These are phyloP conservation scores for Schizophyllum commune DNA, from an alignment of 1,284 basidiomycete species.

Conservation along the genomic window DNA sequence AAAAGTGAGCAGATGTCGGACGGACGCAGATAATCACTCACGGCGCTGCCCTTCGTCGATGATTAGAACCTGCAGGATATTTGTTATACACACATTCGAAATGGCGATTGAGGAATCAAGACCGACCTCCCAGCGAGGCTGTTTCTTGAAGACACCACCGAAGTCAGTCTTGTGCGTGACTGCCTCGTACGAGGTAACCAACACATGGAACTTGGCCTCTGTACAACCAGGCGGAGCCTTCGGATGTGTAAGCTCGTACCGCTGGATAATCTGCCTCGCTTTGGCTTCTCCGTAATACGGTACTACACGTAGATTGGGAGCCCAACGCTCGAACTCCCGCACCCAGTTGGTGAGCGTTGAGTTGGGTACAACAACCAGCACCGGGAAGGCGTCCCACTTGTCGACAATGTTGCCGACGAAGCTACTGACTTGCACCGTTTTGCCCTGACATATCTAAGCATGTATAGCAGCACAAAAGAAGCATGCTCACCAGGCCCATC, in stretches of 20 bases:
- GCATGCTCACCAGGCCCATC: slow-evolving; percentile 75
- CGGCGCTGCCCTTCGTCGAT: slow-evolving; percentile 91
- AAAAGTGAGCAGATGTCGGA: slow-evolving; percentile 1
- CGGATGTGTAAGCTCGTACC: slow-evolving; percentile 75
- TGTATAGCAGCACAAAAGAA: slow-evolving; percentile 1
- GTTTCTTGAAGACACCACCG: slow-evolving; percentile 62
- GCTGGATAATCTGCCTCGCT: slow-evolving; percentile 73
- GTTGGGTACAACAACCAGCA: slow-evolving; percentile 90
- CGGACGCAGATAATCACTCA: slow-evolving; percentile 31
- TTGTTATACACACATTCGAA: not conserved
- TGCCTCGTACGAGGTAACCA: slow-evolving; percentile 87
- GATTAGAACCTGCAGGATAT: slow-evolving; percentile 41
- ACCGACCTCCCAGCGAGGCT: slow-evolving; percentile 80
- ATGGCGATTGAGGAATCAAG: slow-evolving; percentile 1
- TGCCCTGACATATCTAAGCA: slow-evolving; percentile 49
- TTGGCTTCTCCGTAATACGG: slow-evolving; percentile 77
- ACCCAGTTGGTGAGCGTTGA: slow-evolving; percentile 87
- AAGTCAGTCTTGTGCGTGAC: slow-evolving; percentile 64
- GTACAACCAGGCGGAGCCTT: slow-evolving; percentile 30
- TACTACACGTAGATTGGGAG: slow-evolving; percentile 72
- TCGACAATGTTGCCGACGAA: slow-evolving; percentile 76
- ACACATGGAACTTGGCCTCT: slow-evolving; percentile 72
- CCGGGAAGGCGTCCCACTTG: slow-evolving; percentile 61
- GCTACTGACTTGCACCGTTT: slow-evolving; percentile 88
- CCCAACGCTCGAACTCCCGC: slow-evolving; percentile 90